Evolutionary conservation across 2,329 filamentous ascomycete species (phyloP).

Genomic region (Trichophaea hybrida): DNA sequence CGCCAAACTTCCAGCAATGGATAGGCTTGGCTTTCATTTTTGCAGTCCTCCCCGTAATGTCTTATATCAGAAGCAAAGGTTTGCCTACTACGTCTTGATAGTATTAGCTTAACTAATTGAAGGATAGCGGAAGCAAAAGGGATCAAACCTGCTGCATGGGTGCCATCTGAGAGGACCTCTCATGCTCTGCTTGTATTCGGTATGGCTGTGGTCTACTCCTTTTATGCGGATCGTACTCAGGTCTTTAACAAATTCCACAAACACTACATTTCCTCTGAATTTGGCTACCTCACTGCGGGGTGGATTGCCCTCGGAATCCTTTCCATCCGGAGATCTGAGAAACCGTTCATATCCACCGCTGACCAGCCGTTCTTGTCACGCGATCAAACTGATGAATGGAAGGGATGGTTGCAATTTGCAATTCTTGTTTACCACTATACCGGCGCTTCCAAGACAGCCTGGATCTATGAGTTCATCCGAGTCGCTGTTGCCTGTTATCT

Average conservation of each 20-base stretch:
- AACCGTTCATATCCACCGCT: constrained; percentile 6
- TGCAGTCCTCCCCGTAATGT: constrained; percentile 12
- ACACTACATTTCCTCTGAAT: constrained; percentile 32
- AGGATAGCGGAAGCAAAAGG: neutral
- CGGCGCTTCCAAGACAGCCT: constrained; percentile 37
- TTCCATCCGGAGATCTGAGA: constrained; percentile 14
- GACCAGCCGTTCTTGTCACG: constrained; percentile 38
- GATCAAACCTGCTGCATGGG: constrained; percentile 8
- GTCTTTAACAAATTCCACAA: constrained; percentile 41
- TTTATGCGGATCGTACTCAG: constrained; percentile 41
- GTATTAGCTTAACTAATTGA: neutral
- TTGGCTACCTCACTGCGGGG: constrained; percentile 28
- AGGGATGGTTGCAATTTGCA: constrained; percentile 48
- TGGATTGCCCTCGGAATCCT: constrained; percentile 27
- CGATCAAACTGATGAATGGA: constrained; percentile 49
- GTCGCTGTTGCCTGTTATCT: constrained; percentile 44
- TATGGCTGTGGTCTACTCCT: constrained; percentile 35
- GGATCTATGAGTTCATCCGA: constrained; percentile 42
- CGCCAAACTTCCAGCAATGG: constrained; percentile 31
- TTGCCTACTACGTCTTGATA: neutral
- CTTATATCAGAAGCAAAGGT: constrained; percentile 16
- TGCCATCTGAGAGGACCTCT: constrained; percentile 11
- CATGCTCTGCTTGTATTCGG: constrained; percentile 23
- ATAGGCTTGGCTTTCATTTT: constrained; percentile 24
- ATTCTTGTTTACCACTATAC: constrained; percentile 46